Conservation (phyloP, 2,329 filamentous ascomycete genomes). For the Fusarium aywerte region DNA sequence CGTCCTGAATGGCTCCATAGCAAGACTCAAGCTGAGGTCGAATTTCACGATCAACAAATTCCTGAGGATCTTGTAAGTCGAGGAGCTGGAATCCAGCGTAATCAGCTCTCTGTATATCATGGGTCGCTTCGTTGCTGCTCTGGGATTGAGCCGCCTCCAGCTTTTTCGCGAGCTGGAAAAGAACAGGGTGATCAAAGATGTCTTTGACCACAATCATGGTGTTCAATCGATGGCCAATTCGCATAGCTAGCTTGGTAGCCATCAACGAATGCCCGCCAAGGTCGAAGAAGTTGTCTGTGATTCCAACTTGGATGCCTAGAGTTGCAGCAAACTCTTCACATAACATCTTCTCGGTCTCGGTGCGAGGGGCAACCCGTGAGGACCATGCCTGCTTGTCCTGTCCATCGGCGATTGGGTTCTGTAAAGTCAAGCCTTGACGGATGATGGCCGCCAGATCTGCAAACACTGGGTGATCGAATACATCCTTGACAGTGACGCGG, state of each 20-base stretch:
- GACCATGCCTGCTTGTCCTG: slow-evolving; percentile 7
- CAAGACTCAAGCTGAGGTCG: not conserved
- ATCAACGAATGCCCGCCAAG: slow-evolving; percentile 12
- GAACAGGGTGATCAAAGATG: slow-evolving; percentile 4
- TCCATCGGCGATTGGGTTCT: not conserved
- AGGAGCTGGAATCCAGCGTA: slow-evolving; percentile 1
- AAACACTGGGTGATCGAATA: slow-evolving; percentile 7
- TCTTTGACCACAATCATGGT: slow-evolving; percentile 7
- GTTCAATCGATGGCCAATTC: not conserved
- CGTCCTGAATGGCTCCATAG: not conserved
- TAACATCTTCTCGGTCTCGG: not conserved
- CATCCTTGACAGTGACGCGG: not conserved
- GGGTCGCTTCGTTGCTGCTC: too few relatives aligned
- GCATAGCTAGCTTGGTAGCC: slow-evolving; percentile 14
- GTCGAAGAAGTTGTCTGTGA: slow-evolving; percentile 21
- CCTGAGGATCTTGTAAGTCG: not conserved
- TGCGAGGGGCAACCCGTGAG: not conserved
- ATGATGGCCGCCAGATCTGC: not conserved
- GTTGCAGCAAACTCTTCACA: not conserved
- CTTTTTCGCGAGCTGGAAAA: slow-evolving; percentile 5
- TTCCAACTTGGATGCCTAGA: slow-evolving; percentile 5
- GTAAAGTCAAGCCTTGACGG: not conserved
- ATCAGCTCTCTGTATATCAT: not conserved
- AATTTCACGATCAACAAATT: not conserved
- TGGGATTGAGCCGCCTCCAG: not conserved